phyloP scores from a whole-genome alignment of 2,329 filamentous ascomycete genomes.

The Arthrobotrys musiformis region DNA sequence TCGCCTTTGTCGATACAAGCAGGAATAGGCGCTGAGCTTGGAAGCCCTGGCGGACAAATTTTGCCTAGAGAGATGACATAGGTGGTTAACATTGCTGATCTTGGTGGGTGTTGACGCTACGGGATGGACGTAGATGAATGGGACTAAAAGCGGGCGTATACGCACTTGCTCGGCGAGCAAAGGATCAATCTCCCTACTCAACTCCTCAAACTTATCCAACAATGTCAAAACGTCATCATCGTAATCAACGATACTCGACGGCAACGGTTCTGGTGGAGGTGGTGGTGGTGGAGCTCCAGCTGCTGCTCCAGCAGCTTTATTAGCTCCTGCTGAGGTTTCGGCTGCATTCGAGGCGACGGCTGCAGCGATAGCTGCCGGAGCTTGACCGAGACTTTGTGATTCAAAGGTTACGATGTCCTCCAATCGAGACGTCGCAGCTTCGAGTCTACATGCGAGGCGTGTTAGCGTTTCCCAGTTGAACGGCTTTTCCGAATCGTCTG shows the following conservation, averaged over 20 bases:
- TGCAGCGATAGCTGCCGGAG: conserved; percentile 64
- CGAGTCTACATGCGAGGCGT: conserved; percentile 74
- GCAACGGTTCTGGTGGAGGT: conserved; percentile 70
- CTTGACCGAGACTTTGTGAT: conserved; percentile 65
- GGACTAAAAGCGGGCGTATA: conserved; percentile 52
- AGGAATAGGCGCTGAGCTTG: conserved; percentile 87
- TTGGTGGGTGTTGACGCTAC: not conserved
- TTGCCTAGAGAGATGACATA: conserved; percentile 51
- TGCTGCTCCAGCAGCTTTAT: conserved; percentile 64
- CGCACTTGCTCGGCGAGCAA: conserved; percentile 81
- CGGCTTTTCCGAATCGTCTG: not conserved
- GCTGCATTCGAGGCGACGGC: conserved; percentile 59
- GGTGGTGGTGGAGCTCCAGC: conserved; percentile 60
- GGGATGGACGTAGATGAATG: not conserved
- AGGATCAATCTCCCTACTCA: conserved; percentile 81
- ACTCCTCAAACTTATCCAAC: conserved; percentile 79
- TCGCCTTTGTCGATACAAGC: conserved; percentile 86
- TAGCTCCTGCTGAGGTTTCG: conserved; percentile 61
- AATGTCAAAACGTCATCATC: conserved; percentile 79
- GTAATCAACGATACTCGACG: conserved; percentile 86
- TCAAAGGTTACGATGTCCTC: conserved; percentile 89
- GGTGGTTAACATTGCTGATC: not conserved
- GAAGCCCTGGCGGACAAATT: conserved; percentile 69
- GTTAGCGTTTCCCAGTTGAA: conserved; percentile 44
- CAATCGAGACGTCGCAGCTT: conserved; percentile 93